phyloP scores from a whole-genome alignment of 345 rosid species.

The Murraya paniculata region DNA sequence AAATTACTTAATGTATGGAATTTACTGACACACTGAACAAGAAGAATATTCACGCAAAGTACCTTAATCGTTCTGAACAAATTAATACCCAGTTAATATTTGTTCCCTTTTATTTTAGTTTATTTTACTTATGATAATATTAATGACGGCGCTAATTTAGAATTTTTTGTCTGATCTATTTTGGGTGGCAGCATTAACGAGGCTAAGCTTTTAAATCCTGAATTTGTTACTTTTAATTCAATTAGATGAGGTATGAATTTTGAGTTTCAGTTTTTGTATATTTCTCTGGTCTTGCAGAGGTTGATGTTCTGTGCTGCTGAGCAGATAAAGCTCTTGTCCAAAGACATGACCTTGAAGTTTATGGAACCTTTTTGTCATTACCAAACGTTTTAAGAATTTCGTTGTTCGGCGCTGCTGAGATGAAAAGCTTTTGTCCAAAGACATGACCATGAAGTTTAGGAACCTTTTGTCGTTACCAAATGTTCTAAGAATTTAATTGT shows the following conservation, averaged over 20 bases:
- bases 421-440: slow-evolving; percentile 11
- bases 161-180: background rate
- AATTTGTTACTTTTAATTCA: background rate
- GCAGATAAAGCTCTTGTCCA: slow-evolving; percentile 12
- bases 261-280: slow-evolving; percentile 17
- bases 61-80: background rate
- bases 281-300: slow-evolving; percentile 22
- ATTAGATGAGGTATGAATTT: background rate
- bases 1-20: background rate
- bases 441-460: background rate
- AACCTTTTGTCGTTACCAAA: background rate
- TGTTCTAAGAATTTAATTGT: background rate
- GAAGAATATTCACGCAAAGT: background rate
- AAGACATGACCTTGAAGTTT: slow-evolving; percentile 2
- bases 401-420: slow-evolving; percentile 14
- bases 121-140: background rate
- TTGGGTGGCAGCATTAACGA: background rate
- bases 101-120: background rate
- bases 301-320: slow-evolving; percentile 20
- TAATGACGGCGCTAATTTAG: background rate
- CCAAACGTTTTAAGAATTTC: background rate
- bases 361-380: background rate
- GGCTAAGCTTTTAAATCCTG: background rate
- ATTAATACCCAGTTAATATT: background rate
- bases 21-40: background rate